Percentiles rank a stretch among this genome's conserved stretches.
These are phyloP conservation scores for Fusarium torreyae DNA, from an alignment of 2,329 filamentous ascomycete genomes.

Conservation along the genomic window DNA sequence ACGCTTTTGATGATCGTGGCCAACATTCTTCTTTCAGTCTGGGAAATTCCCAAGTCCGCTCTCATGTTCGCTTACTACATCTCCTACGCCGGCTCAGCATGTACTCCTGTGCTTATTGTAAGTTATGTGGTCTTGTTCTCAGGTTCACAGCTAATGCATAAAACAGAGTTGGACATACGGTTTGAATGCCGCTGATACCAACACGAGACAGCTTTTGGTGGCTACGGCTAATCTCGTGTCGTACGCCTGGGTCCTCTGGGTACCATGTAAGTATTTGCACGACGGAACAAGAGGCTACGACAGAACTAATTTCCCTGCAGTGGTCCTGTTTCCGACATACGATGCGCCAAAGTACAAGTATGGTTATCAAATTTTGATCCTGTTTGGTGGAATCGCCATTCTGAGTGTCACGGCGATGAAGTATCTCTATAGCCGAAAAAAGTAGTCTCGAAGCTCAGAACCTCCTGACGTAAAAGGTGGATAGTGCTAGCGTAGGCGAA, in stretches of 20 bases:
- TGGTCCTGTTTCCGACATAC: slow-evolving; percentile 2
- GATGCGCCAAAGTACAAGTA: slow-evolving; percentile 2
- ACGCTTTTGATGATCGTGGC: not conserved
- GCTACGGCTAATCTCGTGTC: not conserved
- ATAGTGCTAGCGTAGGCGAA: not conserved
- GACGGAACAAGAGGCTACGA: not conserved
- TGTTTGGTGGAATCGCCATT: not conserved
- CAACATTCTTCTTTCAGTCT: slow-evolving; percentile 2
- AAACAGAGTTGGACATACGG: not conserved
- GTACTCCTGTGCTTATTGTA: not conserved
- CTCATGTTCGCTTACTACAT: not conserved
- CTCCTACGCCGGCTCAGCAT: not conserved
- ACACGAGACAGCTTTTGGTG: not conserved
- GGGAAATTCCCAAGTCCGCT: not conserved
- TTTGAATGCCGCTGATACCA: not conserved
- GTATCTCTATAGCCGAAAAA: not conserved
- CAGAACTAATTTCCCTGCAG: not conserved
- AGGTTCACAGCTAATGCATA: not conserved
- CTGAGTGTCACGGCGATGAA: not conserved
- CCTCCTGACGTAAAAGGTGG: not conserved
- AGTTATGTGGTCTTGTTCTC: not conserved
- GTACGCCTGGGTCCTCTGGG: not conserved
- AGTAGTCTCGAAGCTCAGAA: not conserved
- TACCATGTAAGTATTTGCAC: not conserved
- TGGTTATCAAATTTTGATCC: not conserved